phyloP scores from a whole-genome alignment of 2,329 filamentous ascomycete genomes.

The Penicillium sp. region DNA sequence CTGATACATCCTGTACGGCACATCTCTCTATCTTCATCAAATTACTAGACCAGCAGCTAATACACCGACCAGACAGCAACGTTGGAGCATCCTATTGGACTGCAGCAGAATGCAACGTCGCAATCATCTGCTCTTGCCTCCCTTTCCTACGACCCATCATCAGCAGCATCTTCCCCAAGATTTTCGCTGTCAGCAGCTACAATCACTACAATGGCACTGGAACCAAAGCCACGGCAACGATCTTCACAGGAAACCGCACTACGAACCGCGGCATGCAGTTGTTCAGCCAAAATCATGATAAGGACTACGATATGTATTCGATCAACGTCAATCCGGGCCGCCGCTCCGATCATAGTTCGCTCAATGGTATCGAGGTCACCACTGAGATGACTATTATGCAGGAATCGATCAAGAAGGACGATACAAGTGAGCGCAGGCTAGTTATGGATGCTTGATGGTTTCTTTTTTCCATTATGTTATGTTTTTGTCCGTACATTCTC shows the following conservation, averaged over 20 bases:
- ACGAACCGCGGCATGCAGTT: conserved; percentile 20
- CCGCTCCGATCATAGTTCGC: conserved; percentile 9
- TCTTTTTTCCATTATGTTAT: not conserved
- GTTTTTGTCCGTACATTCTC: not conserved
- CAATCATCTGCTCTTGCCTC: conserved; percentile 44
- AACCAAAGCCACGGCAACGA: conserved; percentile 17
- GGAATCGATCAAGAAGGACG: conserved; percentile 19
- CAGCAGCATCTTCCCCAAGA: conserved; percentile 40
- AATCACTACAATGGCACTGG: conserved; percentile 23
- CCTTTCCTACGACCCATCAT: conserved; percentile 42
- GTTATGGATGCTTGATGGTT: conserved; percentile 22
- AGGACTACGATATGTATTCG: conserved; percentile 30
- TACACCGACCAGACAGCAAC: conserved; percentile 22
- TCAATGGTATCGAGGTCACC: conserved; percentile 33
- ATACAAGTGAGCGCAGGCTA: conserved; percentile 23
- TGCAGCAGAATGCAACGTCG: conserved; percentile 44
- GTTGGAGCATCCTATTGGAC: conserved; percentile 47
- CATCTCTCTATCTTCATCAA: not conserved
- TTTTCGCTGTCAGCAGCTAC: conserved; percentile 31
- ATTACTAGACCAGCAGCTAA: conserved; percentile 2
- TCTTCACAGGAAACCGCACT: conserved; percentile 14
- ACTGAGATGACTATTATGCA: conserved; percentile 32
- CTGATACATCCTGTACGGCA: conserved; percentile 31
- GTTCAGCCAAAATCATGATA: conserved; percentile 20
- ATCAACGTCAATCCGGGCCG: conserved; percentile 29